Conservation (phyloP, 192 early-diverging fungal genomes). For the Entophlyctis helioformis region DNA sequence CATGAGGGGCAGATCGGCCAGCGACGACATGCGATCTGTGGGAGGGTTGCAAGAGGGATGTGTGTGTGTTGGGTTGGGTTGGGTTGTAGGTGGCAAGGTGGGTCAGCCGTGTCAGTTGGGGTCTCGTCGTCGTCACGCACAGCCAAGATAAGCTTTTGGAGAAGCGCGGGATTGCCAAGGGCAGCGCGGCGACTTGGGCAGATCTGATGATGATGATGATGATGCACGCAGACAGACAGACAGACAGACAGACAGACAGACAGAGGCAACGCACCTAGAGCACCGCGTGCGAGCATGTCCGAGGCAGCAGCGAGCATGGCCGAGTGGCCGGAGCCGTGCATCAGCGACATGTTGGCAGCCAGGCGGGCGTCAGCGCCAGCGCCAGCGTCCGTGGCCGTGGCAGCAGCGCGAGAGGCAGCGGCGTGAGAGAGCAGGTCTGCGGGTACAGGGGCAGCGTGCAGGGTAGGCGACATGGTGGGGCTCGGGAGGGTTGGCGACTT, state of each 20-base stretch:
- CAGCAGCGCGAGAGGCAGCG: background rate
- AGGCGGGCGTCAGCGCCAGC: background rate
- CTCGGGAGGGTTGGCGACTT: conserved; percentile 27
- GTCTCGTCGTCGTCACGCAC: no score
- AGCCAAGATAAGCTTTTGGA: background rate
- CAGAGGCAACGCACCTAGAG: no score
- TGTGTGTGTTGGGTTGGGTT: no score
- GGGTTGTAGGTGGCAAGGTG: no score
- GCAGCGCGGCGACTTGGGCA: background rate
- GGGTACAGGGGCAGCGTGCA: background rate
- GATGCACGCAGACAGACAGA: no score
- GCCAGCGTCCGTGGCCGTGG: background rate
- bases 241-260: no score
- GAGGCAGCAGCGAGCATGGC: background rate
- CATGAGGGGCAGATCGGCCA: conserved; percentile 34
- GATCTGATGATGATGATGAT: no score
- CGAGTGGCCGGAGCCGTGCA: background rate
- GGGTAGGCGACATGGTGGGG: conserved; percentile 32
- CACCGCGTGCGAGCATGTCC: no score
- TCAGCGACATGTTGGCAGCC: background rate
- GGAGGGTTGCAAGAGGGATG: no score
- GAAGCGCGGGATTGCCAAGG: background rate
- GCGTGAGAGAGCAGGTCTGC: background rate
- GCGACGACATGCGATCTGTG: background rate
- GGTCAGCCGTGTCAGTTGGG: conserved; percentile 7